A percentile compares a stretch with the other conserved stretches of the same genome.
phyloP scores from a whole-genome alignment of 257 asterid genomes.

The Salvia splendens region DNA sequence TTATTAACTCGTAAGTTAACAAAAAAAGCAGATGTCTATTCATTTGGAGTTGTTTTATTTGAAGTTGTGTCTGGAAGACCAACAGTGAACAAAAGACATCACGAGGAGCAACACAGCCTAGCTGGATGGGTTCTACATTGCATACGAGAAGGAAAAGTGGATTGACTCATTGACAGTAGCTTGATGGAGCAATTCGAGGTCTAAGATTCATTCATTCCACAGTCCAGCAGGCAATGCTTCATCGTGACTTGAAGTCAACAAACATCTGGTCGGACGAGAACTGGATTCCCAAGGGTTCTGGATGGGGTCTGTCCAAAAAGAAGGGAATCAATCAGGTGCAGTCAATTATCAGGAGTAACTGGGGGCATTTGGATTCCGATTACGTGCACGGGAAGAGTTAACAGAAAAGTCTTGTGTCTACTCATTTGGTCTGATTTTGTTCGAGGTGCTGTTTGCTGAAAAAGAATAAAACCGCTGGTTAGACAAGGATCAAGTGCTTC shows the following conservation, averaged over 20 bases:
- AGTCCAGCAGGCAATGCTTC: conserved; percentile 53
- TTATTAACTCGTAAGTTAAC: conserved; percentile 49
- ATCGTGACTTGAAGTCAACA: conserved; percentile 52
- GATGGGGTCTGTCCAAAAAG: conserved; percentile 47
- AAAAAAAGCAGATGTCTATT: conserved; percentile 67
- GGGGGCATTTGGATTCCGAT: conserved; percentile 56
- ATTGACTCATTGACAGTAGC: conserved; percentile 48
- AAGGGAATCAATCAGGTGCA: conserved; percentile 32
- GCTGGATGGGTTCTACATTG: conserved; percentile 62
- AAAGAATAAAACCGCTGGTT: conserved; percentile 52
- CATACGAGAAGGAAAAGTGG: conserved; percentile 56
- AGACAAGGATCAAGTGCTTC: conserved; percentile 55
- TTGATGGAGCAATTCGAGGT: conserved; percentile 50
- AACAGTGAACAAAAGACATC: conserved; percentile 48
- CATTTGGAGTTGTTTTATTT: conserved; percentile 70
- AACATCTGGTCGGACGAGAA: conserved; percentile 60
- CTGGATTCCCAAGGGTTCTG: conserved; percentile 59
- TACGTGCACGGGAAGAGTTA: conserved; percentile 44
- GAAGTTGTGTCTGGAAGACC: conserved; percentile 69
- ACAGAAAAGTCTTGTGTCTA: conserved; percentile 56
- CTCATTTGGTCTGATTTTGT: conserved; percentile 57
- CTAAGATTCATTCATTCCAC: conserved; percentile 48
- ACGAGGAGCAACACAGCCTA: conserved; percentile 59
- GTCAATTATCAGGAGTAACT: conserved; percentile 2
- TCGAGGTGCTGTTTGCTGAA: conserved; percentile 58